Conservation (phyloP, 176 grass and related monocot genomes). For the Lolium rigidum region DNA sequence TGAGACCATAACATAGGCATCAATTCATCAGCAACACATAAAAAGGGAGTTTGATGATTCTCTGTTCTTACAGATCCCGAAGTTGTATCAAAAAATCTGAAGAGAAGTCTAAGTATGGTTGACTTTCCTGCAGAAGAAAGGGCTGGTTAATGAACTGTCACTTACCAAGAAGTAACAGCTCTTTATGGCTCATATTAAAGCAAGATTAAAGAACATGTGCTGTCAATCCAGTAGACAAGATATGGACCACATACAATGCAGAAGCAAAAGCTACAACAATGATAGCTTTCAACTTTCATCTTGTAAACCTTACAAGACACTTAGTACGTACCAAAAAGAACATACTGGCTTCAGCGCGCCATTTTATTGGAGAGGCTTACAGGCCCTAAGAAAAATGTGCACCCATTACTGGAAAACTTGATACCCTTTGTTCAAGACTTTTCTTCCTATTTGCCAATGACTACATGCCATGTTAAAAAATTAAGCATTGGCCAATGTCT, state of each 20-base stretch:
- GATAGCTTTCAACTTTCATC: not conserved
- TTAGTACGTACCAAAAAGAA: conserved; percentile 6
- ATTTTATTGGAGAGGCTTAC: conserved; percentile 1
- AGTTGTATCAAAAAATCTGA: conserved; percentile 93
- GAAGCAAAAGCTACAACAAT: not conserved
- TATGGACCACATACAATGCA: not conserved
- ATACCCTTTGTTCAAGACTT: conserved; percentile 16
- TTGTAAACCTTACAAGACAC: conserved; percentile 12
- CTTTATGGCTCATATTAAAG: conserved; percentile 30
- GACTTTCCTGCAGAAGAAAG: conserved; percentile 86
- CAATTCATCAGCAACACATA: conserved; percentile 34
- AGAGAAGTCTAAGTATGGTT: conserved; percentile 89
- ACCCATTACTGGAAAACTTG: conserved; percentile 32
- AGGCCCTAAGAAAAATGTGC: conserved; percentile 30
- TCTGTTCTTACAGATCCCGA: conserved; percentile 82
- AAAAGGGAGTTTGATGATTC: conserved; percentile 31
- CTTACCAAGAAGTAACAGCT: not conserved
- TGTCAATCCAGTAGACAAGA: conserved; percentile 3
- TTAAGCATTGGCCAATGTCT: conserved; percentile 20
- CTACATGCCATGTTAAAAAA: not conserved
- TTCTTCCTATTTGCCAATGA: conserved; percentile 1
- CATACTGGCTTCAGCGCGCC: not conserved
- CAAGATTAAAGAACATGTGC: conserved; percentile 12
- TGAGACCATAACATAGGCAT: conserved; percentile 22
- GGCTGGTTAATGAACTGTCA: conserved; percentile 40